These are phyloP conservation scores for Candida koratica DNA, from an alignment of 805 yeast species.

Conservation along the genomic window DNA sequence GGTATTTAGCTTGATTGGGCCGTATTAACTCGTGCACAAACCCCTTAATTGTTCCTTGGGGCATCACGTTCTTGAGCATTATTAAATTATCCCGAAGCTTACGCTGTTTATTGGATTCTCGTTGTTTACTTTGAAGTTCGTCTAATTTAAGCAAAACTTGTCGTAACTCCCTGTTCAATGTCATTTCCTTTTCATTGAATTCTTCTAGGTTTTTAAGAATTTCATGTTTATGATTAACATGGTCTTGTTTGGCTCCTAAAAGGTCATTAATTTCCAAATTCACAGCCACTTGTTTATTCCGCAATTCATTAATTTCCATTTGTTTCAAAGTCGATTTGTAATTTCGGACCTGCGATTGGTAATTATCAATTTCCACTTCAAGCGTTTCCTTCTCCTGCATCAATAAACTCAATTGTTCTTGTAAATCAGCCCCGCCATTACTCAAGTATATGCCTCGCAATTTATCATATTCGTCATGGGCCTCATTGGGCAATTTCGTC, in stretches of 20 bases:
- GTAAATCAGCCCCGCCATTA: conserved; percentile 53
- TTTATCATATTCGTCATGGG: conserved; percentile 52
- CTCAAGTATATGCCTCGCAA: conserved; percentile 56
- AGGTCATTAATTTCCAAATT: conserved; percentile 29
- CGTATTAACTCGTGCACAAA: conserved; percentile 73
- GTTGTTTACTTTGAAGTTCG: conserved; percentile 69
- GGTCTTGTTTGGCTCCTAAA: conserved; percentile 25
- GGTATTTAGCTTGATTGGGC: conserved; percentile 71
- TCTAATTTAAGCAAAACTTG: conserved; percentile 58
- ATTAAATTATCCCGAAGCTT: conserved; percentile 69
- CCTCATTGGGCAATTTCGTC: conserved; percentile 27
- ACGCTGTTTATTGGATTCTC: conserved; percentile 70
- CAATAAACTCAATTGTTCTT: conserved; percentile 44
- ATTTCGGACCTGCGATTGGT: conserved; percentile 28
- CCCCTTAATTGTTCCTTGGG: conserved; percentile 74
- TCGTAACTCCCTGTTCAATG: conserved; percentile 60
- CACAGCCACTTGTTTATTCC: conserved; percentile 29
- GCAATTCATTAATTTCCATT: conserved; percentile 38
- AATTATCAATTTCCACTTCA: conserved; percentile 22
- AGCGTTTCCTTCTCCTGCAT: conserved; percentile 44
- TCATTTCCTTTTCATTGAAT: conserved; percentile 46
- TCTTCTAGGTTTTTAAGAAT: conserved; percentile 36
- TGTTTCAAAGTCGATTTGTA: conserved; percentile 38
- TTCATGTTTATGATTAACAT: conserved; percentile 21
- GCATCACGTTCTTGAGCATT: conserved; percentile 65